Percentiles rank a stretch among this genome's conserved stretches.
Conservation (phyloP, 164 flowering plant species). For the Buxus sempervirens region DNA sequence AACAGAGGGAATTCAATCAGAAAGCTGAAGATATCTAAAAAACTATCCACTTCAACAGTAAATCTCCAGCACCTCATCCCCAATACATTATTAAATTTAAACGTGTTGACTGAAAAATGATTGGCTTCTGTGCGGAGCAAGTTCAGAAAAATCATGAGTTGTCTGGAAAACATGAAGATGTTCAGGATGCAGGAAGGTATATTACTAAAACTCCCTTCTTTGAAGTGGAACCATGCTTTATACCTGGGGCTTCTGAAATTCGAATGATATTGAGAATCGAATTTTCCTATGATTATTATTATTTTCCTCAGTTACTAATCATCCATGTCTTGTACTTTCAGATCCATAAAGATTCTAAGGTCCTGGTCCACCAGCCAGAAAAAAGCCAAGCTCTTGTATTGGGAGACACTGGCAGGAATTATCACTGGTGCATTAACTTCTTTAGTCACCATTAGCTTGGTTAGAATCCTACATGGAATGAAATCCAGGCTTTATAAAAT, state of each 20-base stretch:
- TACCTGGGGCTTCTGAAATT: neutral
- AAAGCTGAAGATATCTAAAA: no score
- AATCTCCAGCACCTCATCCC: no score
- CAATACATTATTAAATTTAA: no score
- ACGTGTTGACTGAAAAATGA: no score
- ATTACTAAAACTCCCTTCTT: neutral
- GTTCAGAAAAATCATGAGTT: neutral
- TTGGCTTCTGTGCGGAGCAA: neutral
- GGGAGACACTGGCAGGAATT: conserved; percentile 45
- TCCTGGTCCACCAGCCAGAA: conserved; percentile 29
- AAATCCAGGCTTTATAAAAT: conserved; percentile 20
- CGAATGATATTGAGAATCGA: neutral
- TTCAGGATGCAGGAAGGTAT: neutral
- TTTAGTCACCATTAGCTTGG: conserved; percentile 31
- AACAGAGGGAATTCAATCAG: neutral
- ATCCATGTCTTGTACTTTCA: conserved; percentile 11
- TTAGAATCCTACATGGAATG: conserved; percentile 28
- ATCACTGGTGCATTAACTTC: conserved; percentile 50
- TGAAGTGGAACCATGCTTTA: neutral
- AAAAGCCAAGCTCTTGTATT: conserved; percentile 22
- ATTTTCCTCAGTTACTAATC: neutral
- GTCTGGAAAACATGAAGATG: neutral
- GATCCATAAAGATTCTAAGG: conserved; percentile 32
- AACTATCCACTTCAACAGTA: no score
- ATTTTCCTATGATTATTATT: neutral